phyloP scores from a whole-genome alignment of 768 basidiomycete genomes.

The Tephrocybe sp. region DNA sequence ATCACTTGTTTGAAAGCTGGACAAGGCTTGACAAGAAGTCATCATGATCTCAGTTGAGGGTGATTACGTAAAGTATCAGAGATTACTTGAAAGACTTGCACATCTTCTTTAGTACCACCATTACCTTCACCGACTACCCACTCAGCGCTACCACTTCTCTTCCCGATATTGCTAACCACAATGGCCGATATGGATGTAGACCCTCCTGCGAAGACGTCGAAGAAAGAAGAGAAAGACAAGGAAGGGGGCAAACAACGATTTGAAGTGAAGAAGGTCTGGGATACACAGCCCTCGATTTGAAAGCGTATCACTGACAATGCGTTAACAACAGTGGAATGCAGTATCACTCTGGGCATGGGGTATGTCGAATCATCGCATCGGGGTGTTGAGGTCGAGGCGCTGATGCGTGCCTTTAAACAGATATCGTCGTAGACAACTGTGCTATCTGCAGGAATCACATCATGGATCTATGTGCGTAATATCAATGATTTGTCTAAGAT shows the following conservation, averaged over 20 bases:
- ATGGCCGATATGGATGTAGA: slow-evolving; percentile 73
- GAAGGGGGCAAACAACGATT: slow-evolving; percentile 76
- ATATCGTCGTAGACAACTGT: slow-evolving; percentile 99
- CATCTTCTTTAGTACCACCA: neutral
- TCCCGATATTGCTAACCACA: slow-evolving; percentile 7
- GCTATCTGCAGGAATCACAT: slow-evolving; percentile 99
- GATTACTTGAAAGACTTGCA: neutral
- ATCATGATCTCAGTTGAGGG: no score
- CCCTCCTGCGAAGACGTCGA: slow-evolving; percentile 37
- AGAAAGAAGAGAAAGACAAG: slow-evolving; percentile 55
- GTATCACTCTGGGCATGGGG: slow-evolving; percentile 99
- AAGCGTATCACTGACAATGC: slow-evolving; percentile 6
- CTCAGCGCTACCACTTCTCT: neutral
- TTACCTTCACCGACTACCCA: neutral
- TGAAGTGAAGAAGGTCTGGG: slow-evolving; percentile 95
- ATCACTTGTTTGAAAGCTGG: no score
- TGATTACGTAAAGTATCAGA: slow-evolving; percentile 1
- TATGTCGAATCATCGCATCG: slow-evolving; percentile 25
- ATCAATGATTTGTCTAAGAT: neutral
- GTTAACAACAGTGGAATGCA: slow-evolving; percentile 86
- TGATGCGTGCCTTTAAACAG: slow-evolving; percentile 36
- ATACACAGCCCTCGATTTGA: neutral
- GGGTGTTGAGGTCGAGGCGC: neutral
- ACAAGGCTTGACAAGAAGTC: no score
- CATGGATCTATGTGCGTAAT: slow-evolving; percentile 93